Evolutionary conservation across 2,329 filamentous ascomycete genomes (phyloP).

Genomic region (Cladosporium sp.): DNA sequence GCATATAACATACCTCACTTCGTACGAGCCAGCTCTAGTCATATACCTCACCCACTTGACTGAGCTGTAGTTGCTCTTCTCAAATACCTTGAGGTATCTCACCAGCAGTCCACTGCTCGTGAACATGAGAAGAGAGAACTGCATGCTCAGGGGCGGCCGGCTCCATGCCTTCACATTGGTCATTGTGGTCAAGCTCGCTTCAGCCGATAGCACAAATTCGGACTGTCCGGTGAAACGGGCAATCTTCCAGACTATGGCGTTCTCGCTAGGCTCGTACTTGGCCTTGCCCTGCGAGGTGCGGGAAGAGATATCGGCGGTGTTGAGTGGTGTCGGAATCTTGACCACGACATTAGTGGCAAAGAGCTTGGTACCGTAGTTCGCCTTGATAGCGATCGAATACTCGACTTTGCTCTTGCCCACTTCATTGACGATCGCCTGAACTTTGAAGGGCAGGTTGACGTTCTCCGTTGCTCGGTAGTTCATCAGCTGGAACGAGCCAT

Average conservation of each 20-base stretch:
- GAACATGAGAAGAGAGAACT: slow-evolving; percentile 95
- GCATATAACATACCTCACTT: slow-evolving; percentile 65
- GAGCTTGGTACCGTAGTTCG: slow-evolving; percentile 92
- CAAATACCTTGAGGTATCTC: slow-evolving; percentile 95
- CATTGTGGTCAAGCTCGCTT: slow-evolving; percentile 91
- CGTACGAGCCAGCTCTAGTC: slow-evolving; percentile 95
- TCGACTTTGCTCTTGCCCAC: slow-evolving; percentile 96
- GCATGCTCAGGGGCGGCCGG: slow-evolving; percentile 83
- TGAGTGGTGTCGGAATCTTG: slow-evolving; percentile 89
- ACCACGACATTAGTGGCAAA: slow-evolving; percentile 96
- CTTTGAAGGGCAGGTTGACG: slow-evolving; percentile 97
- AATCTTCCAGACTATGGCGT: slow-evolving; percentile 99
- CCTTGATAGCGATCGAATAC: slow-evolving; percentile 95
- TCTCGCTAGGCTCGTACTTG: slow-evolving; percentile 96
- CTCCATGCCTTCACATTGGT: slow-evolving; percentile 98
- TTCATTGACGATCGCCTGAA: slow-evolving; percentile 97
- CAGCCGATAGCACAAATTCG: slow-evolving; percentile 90
- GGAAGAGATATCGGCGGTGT: slow-evolving; percentile 90
- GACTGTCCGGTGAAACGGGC: slow-evolving; percentile 96
- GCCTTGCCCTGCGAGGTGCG: slow-evolving; percentile 93
- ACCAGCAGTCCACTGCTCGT: slow-evolving; percentile 90
- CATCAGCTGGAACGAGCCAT: slow-evolving; percentile 98
- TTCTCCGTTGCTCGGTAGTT: slow-evolving; percentile 97
- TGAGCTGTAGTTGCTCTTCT: slow-evolving; percentile 97
- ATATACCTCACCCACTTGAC: slow-evolving; percentile 99